Conservation (phyloP, 805 yeast genomes). For the Ogataea zsoltii region DNA sequence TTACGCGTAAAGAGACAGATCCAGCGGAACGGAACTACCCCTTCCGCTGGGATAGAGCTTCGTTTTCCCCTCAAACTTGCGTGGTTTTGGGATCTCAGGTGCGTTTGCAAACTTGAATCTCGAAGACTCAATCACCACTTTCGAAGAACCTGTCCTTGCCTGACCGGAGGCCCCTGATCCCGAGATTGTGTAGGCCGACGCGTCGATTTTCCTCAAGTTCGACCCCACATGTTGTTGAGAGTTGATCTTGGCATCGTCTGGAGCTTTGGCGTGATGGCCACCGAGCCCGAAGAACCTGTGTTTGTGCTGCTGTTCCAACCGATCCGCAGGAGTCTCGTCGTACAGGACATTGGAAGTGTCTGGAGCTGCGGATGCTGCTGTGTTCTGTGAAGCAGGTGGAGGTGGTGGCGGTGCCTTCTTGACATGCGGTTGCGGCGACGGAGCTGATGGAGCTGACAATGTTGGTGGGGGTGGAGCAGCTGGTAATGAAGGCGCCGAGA, state of each 20-base stretch:
- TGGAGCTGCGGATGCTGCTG: conserved; percentile 8
- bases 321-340: conserved; percentile 27
- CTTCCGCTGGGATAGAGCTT: conserved; percentile 94
- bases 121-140: conserved; percentile 63
- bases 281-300: conserved; percentile 20
- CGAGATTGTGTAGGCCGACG: conserved; percentile 66
- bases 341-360: conserved; percentile 12
- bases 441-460: conserved; percentile 6
- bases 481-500: conserved; percentile 21
- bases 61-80: conserved; percentile 66
- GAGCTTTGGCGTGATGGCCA: conserved; percentile 23
- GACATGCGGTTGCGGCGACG: conserved; percentile 7
- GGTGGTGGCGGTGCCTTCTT: conserved; percentile 35
- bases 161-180: conserved; percentile 29
- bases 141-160: conserved; percentile 18
- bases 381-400: conserved; percentile 25
- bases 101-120: conserved; percentile 70
- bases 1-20: conserved; percentile 42
- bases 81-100: conserved; percentile 80
- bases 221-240: conserved; percentile 49
- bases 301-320: conserved; percentile 19
- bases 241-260: conserved; percentile 36
- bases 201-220: conserved; percentile 59
- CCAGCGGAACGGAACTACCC: conserved; percentile 87
- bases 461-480: no score